Conservation (phyloP, 2,329 filamentous ascomycete species). For the Fusarium metavorans region DNA sequence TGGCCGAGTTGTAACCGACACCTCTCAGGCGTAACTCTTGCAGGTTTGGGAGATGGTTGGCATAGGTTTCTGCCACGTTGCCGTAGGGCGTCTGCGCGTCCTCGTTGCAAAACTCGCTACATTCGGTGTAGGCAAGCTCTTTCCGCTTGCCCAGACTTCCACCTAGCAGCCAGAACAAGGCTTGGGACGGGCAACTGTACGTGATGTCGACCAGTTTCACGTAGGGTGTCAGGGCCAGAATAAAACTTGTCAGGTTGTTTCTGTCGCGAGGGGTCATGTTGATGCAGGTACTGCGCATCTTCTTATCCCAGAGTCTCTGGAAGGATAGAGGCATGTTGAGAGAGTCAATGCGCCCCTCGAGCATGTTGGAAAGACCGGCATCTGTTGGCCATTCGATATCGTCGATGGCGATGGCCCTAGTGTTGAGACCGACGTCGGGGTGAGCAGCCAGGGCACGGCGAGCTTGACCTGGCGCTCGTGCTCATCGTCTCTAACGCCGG, state of each 20-base stretch:
- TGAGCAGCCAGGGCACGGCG: neutral
- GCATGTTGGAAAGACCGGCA: too few species aligned
- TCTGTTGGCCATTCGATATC: neutral
- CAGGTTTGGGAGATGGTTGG: conserved; percentile 1
- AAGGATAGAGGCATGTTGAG: neutral
- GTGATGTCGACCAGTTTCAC: neutral
- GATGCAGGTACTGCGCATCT: neutral
- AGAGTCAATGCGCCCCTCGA: neutral
- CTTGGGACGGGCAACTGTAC: neutral
- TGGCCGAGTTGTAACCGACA: neutral
- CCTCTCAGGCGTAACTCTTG: neutral
- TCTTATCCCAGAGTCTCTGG: neutral
- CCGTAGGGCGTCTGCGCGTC: neutral
- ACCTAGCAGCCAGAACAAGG: neutral
- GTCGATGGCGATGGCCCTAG: neutral
- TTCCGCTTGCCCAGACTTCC: neutral
- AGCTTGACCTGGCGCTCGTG: neutral
- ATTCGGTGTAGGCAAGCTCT: neutral
- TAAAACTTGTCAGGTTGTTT: neutral
- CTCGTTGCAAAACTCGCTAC: neutral
- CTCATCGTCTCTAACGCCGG: neutral
- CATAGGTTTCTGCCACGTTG: neutral
- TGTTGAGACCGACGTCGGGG: neutral
- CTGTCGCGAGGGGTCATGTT: neutral
- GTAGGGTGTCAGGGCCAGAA: neutral